Conservation (phyloP, 2,329 filamentous ascomycete genomes). For the Talaromyces sp. region DNA sequence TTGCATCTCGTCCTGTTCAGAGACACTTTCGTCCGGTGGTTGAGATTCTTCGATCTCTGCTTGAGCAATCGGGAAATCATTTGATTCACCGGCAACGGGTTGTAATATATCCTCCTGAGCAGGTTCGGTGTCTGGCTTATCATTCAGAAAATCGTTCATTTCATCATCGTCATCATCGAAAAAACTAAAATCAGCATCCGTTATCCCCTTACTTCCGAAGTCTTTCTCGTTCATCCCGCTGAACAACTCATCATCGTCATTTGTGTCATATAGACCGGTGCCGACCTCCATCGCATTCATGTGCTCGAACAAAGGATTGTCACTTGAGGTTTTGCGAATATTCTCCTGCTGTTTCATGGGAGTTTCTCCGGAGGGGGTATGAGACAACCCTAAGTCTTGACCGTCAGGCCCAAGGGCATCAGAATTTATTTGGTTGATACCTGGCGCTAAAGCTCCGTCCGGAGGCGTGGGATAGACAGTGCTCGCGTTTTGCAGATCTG, state of each 20-base stretch:
- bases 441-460: conserved; percentile 42
- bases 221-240: conserved; percentile 54
- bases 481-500: conserved; percentile 39
- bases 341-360: conserved; percentile 19
- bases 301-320: conserved; percentile 21
- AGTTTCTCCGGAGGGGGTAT: conserved; percentile 18
- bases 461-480: conserved; percentile 55
- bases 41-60: conserved; percentile 12
- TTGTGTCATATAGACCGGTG: conserved; percentile 41
- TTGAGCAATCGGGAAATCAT: conserved; percentile 17
- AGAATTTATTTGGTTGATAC: conserved; percentile 27
- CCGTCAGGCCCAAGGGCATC: conserved; percentile 32
- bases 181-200: conserved; percentile 63
- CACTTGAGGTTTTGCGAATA: conserved; percentile 13
- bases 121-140: not conserved
- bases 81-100: not conserved
- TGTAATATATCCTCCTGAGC: conserved; percentile 3
- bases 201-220: conserved; percentile 54
- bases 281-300: conserved; percentile 30
- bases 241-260: conserved; percentile 55
- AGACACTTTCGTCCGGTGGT: not conserved
- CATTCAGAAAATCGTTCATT: conserved; percentile 15
- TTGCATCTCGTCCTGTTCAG: not conserved
- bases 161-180: conserved; percentile 51
- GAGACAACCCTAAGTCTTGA: conserved; percentile 23